These are phyloP conservation scores for Barnettozyma siamensis DNA, from an alignment of 805 yeast genomes.

Conservation along the genomic window DNA sequence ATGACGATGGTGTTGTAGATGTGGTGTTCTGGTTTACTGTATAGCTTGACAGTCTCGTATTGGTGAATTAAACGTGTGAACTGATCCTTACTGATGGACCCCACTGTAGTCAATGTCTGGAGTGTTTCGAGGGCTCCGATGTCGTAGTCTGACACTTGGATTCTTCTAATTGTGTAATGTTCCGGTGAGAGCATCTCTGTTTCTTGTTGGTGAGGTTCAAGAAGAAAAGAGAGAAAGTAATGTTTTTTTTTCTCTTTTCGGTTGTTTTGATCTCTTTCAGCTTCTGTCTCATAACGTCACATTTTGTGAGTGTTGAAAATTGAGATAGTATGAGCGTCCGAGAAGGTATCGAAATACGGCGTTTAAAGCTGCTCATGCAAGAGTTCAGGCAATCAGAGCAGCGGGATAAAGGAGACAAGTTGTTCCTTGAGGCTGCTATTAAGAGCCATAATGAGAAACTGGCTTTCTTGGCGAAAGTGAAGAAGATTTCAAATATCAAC, in stretches of 20 bases:
- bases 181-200: slow-evolving; percentile 36
- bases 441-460: slow-evolving; percentile 1
- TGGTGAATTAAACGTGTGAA: slow-evolving; percentile 48
- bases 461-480: neutral
- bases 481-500: neutral
- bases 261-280: neutral
- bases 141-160: slow-evolving; percentile 49
- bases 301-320: too few species aligned
- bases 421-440: neutral
- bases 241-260: neutral
- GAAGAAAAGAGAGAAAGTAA: too few species aligned
- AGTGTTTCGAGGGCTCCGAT: slow-evolving; percentile 62
- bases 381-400: neutral
- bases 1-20: slow-evolving; percentile 71
- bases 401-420: neutral
- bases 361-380: neutral
- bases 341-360: neutral
- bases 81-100: slow-evolving; percentile 47
- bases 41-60: slow-evolving; percentile 44
- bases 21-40: slow-evolving; percentile 12
- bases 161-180: slow-evolving; percentile 63
- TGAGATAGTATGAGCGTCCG: too few species aligned
- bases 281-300: too few species aligned
- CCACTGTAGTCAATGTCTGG: slow-evolving; percentile 74
- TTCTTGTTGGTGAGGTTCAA: too few species aligned